Evolutionary conservation across 345 rosid genomes (phyloP), one percentile per base, ranked within the genome.

Genomic region (Ceriops zippeliana): DNA sequence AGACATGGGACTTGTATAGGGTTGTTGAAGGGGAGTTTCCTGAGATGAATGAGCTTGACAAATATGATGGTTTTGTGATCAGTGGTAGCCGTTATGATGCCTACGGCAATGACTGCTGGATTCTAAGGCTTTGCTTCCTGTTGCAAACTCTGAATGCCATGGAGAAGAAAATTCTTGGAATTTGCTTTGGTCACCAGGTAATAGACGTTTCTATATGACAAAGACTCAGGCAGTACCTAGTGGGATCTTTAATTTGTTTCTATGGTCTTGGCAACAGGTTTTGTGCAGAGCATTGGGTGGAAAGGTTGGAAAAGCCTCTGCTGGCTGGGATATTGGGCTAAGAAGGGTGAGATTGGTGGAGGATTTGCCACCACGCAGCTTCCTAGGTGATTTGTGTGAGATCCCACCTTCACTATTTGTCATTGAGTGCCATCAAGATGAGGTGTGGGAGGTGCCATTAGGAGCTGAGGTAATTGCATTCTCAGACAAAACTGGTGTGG

Each of bases 101-200:
- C 35, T 89, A 90, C 37, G 97, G 85, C 46, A 81, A 84, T 71
- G 87, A 84, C 66, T 65, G 52, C 7, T 93, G 97, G 98, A 86
- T 93, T 66, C 81, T 86, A 71, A 85, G 79, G 80, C 89, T 93
- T 13, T 86, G 95, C 75, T 78, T 79, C 59, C 72, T 91, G 9
- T 69, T 91, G 63, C 89, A 81, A 64, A 86, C 86, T 63, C 67
- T 91, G 5, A 89, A 88, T 71, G 78, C 86, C 76, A 86, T 86
- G 98, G 75, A 82, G 83, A 89, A 89, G 83, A 91, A 89, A 70
- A 70, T 88, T 53, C 89, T 91, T 13, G 97, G 97, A 5, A 81
- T 93, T 76, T 93, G 97, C 88, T 93, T 93, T 62, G 98, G 98
- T 69, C 98, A 93, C 66, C 97, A 93, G 96, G 98, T 93, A 72